Base-by-base conservation (phyloP, 1,284 basidiomycete genomes). In the Apiotrichum laibachii region DNA sequence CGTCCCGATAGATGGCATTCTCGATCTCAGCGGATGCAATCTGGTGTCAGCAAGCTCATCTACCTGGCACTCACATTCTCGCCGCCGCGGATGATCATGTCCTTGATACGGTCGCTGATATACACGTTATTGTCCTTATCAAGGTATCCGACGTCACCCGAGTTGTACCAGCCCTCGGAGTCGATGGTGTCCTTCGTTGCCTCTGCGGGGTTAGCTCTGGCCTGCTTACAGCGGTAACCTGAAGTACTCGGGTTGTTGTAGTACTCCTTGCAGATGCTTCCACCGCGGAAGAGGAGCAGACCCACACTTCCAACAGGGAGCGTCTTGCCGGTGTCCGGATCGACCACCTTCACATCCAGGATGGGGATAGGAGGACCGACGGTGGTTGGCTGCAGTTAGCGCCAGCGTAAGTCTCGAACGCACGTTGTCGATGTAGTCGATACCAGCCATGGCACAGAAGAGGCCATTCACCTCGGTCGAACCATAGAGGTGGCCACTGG, bases 61-160 rank as follows among this genome's bases (percentile, higher is more conserved):
- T 31, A 31, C 26, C 4, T 7, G 7, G 26, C 16, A 40, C 46
- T 39, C 39, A 53, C 46, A 21, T 77, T 75, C 58, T 77, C 75
- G 5, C 75, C 73, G 16, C 75, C 75, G 3, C 75, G 71, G 39
- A 75, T 74, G 45, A 76, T 77, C 39, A 75, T 65, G 56, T 77
- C 75, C 50, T 63, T 63, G 31, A 37, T 50, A 13, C 74, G 52
- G 55, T 75, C 73, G 50, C 66, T 62, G 55, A 76, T 70, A 54
- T 68, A 68, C 21, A 75, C 46, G 59, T 68, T 70, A 1, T 68
- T 70, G 1, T 72, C 71, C n/a, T 64, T 56, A 53, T 75, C 74
- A 21, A 75, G 49, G 50, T 51, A 66, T 1, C 64, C 74, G 8
- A 69, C 62, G 66, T 76, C 74, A 26, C 74, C 74, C 1, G 56